Evolutionary conservation across 139 green algal genomes (phyloP).

Genomic region (Closterium sp.): DNA sequence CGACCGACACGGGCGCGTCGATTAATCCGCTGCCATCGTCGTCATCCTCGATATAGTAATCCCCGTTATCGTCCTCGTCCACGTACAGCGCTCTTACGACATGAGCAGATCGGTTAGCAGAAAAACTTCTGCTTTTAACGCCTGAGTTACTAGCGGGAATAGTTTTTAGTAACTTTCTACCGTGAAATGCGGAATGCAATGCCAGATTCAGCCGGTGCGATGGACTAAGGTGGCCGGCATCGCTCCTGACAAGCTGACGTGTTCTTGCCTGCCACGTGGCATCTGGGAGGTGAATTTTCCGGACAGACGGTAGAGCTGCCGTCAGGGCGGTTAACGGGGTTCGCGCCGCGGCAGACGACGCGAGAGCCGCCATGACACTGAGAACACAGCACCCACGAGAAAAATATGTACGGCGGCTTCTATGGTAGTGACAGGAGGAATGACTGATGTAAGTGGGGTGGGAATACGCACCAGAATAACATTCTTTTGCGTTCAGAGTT

Average conservation of each 20-base stretch:
- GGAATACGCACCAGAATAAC: too few species aligned
- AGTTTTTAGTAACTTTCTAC: background rate
- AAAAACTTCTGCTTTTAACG: background rate
- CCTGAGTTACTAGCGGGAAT: background rate
- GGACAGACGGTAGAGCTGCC: background rate
- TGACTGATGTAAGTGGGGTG: too few species aligned
- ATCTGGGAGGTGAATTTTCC: background rate
- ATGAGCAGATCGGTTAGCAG: background rate
- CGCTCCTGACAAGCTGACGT: background rate
- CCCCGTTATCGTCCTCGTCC: background rate
- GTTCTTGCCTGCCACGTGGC: background rate
- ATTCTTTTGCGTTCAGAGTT: too few species aligned
- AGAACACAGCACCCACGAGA: too few species aligned
- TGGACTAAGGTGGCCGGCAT: background rate
- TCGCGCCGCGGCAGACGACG: background rate
- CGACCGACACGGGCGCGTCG: constrained; percentile 1
- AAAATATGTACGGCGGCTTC: too few species aligned
- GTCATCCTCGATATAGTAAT: background rate
- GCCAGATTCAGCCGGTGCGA: background rate
- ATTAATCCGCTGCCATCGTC: background rate
- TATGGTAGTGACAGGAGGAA: too few species aligned
- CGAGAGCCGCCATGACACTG: background rate
- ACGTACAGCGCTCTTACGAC: background rate
- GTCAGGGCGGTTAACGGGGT: background rate
- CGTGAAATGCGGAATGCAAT: background rate